Percentiles rank a stretch among this genome's conserved stretches.
Evolutionary conservation across 2,329 filamentous ascomycete species (phyloP).

Genomic region (Boeremia exigua): DNA sequence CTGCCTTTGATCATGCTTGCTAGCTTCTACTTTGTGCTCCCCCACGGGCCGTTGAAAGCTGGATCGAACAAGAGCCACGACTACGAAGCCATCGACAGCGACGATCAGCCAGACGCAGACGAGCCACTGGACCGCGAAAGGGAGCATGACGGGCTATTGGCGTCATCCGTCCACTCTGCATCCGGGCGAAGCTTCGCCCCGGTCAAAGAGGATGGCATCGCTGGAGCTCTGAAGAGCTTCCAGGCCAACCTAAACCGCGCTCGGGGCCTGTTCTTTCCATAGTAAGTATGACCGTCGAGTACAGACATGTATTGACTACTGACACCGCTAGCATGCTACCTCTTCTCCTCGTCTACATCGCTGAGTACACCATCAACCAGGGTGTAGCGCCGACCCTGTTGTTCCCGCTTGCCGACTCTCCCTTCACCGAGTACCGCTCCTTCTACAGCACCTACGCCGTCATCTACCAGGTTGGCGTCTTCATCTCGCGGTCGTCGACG

Average conservation of each 20-base stretch:
- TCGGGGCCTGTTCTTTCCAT: constrained; percentile 72
- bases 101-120: constrained; percentile 40
- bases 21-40: constrained; percentile 84
- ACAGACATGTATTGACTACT: constrained; percentile 1
- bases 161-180: constrained; percentile 38
- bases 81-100: constrained; percentile 62
- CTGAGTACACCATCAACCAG: constrained; percentile 98
- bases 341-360: constrained; percentile 88
- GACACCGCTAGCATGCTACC: constrained; percentile 73
- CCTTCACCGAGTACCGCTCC: constrained; percentile 79
- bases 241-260: constrained; percentile 68
- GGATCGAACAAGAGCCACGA: constrained; percentile 51
- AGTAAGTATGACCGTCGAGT: constrained; percentile 52
- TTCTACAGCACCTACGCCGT: constrained; percentile 97
- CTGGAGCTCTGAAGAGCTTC: constrained; percentile 43
- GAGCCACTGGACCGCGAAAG: constrained; percentile 18
- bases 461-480: constrained; percentile 93
- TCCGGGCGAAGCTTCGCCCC: constrained; percentile 37
- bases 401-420: constrained; percentile 77
- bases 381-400: constrained; percentile 88
- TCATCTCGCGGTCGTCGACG: constrained; percentile 89
- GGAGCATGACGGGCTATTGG: constrained; percentile 47
- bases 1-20: constrained; percentile 82
- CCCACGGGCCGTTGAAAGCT: constrained; percentile 67
- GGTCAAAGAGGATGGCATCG: constrained; percentile 14